Percentiles rank a stretch among this genome's conserved stretches.
Evolutionary conservation across 2,329 filamentous ascomycete species (phyloP).

Genomic region (Penicillium sp.): DNA sequence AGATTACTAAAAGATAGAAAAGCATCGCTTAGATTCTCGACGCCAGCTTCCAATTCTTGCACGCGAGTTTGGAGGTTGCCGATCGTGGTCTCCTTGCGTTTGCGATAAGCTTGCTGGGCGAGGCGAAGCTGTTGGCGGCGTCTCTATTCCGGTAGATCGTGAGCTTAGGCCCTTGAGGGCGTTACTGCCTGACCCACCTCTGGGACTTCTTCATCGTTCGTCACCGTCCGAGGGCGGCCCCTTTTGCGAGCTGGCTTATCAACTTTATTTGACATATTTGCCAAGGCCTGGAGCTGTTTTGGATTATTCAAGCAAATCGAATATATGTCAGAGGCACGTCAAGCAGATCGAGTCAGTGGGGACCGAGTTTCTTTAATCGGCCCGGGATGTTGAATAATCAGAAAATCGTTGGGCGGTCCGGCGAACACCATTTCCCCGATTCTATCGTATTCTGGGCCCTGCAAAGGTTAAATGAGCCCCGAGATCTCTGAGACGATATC

Average conservation of each 20-base stretch:
- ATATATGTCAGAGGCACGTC: neutral
- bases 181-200: conserved; percentile 20
- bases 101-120: conserved; percentile 29
- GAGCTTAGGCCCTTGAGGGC: neutral
- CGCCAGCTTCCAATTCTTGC: conserved; percentile 24
- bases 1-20: conserved; percentile 30
- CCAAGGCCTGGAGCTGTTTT: neutral
- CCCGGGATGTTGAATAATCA: conserved; percentile 3
- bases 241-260: conserved; percentile 23
- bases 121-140: conserved; percentile 29
- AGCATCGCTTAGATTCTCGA: conserved; percentile 27
- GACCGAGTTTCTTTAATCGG: neutral
- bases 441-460: no score
- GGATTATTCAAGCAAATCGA: neutral
- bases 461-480: no score
- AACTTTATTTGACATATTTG: conserved; percentile 10
- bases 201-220: conserved; percentile 23
- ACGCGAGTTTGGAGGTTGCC: conserved; percentile 25
- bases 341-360: neutral
- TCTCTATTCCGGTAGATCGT: conserved; percentile 16
- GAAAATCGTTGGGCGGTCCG: neutral
- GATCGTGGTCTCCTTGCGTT: conserved; percentile 29
- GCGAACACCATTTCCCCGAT: no score
- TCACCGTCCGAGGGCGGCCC: conserved; percentile 25
- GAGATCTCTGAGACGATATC: no score